These are phyloP conservation scores for Mycena galopus DNA, from an alignment of 768 basidiomycete genomes.

Conservation along the genomic window DNA sequence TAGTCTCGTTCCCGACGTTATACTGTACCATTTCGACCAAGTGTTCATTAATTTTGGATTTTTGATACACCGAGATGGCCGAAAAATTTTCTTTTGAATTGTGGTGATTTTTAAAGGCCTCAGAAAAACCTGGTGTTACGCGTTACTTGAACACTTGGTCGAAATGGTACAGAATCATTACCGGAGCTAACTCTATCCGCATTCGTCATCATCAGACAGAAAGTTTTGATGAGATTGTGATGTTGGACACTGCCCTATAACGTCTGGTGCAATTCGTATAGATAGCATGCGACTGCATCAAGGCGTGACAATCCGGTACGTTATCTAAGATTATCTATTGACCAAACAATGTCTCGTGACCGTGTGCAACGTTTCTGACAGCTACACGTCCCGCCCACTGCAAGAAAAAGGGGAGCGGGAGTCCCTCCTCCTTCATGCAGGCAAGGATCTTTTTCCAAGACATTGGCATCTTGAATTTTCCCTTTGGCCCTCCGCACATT, in stretches of 20 bases:
- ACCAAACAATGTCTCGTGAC: too few species aligned
- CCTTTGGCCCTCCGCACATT: neutral
- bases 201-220: neutral
- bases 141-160: too few species aligned
- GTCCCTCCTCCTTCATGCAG: neutral
- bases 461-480: neutral
- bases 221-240: neutral
- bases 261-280: neutral
- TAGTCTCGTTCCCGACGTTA: conserved; percentile 1
- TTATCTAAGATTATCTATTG: too few species aligned
- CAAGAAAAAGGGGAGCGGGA: neutral
- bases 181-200: too few species aligned
- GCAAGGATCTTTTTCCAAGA: neutral
- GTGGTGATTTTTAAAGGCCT: too few species aligned
- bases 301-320: neutral
- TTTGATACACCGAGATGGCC: too few species aligned
- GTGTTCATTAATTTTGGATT: too few species aligned
- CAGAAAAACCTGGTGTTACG: too few species aligned
- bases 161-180: too few species aligned
- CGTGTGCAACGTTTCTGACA: too few species aligned
- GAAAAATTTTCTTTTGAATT: too few species aligned
- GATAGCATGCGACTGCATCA: neutral
- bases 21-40: neutral
- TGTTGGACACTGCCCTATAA: neutral
- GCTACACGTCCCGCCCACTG: too few species aligned